Conservation (phyloP, 495 filamentous ascomycete genomes). For the Monascus purpureus region DNA sequence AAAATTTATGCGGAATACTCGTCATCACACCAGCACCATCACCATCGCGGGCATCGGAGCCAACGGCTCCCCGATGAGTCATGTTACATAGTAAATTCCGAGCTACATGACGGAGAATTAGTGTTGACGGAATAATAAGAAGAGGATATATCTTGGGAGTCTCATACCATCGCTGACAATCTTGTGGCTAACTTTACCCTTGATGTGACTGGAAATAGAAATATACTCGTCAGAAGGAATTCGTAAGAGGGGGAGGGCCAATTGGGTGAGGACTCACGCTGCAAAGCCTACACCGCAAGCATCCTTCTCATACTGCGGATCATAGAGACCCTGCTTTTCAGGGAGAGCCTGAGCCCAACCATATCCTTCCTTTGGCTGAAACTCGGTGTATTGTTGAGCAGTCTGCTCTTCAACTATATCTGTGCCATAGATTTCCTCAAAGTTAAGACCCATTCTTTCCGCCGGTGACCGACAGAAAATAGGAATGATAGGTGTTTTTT, state of each 20-base stretch:
- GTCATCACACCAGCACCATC: constrained; percentile 99
- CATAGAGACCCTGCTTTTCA: constrained; percentile 95
- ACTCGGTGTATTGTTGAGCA: constrained; percentile 57
- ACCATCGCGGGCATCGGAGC: constrained; percentile 93
- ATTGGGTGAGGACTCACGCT: constrained; percentile 50
- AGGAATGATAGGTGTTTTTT: constrained; percentile 13
- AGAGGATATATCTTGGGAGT: background rate
- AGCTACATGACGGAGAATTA: constrained; percentile 34
- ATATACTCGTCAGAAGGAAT: background rate
- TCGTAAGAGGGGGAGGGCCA: background rate
- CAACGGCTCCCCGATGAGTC: constrained; percentile 98
- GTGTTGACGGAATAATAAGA: too few relatives aligned
- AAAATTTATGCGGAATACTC: constrained; percentile 97
- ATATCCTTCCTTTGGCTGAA: constrained; percentile 71
- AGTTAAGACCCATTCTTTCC: constrained; percentile 56
- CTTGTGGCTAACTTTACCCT: constrained; percentile 95
- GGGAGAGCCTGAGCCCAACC: constrained; percentile 95
- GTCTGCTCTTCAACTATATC: constrained; percentile 46
- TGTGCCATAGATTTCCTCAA: constrained; percentile 51
- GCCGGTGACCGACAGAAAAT: constrained; percentile 33
- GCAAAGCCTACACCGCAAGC: constrained; percentile 98
- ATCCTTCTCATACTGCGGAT: constrained; percentile 96
- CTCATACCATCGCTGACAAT: constrained; percentile 89
- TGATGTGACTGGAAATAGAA: constrained; percentile 61
- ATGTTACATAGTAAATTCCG: constrained; percentile 97